Percentiles rank a stretch among this genome's conserved stretches.
These are phyloP conservation scores for Rhodotorula paludigena DNA, from an alignment of 768 basidiomycete species.

Conservation along the genomic window DNA sequence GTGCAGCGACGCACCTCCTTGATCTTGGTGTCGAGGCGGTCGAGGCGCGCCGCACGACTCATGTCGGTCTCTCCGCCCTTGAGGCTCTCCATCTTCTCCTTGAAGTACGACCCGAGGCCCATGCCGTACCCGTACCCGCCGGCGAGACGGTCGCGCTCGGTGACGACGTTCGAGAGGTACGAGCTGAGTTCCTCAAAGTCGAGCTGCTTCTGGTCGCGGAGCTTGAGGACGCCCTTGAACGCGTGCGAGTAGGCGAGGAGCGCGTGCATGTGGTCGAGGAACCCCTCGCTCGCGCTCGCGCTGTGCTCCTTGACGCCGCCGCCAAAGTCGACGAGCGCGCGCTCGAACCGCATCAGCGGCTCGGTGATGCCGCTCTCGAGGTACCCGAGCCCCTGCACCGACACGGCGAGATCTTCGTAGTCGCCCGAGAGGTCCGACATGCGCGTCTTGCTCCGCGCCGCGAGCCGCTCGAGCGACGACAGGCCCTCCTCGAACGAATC, in stretches of 20 bases:
- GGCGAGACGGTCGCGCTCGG: slow-evolving; percentile 85
- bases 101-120: slow-evolving; percentile 69
- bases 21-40: slow-evolving; percentile 85
- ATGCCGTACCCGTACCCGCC: slow-evolving; percentile 82
- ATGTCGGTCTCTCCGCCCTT: slow-evolving; percentile 90
- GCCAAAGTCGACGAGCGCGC: slow-evolving; percentile 80
- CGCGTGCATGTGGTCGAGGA: slow-evolving; percentile 83
- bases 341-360: slow-evolving; percentile 92
- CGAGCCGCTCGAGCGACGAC: slow-evolving; percentile 69
- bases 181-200: slow-evolving; percentile 97
- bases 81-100: slow-evolving; percentile 84
- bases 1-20: slow-evolving; percentile 68
- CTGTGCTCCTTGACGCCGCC: slow-evolving; percentile 1
- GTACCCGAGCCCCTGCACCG: slow-evolving; percentile 94
- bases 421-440: slow-evolving; percentile 90
- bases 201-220: slow-evolving; percentile 96
- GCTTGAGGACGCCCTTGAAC: slow-evolving; percentile 86
- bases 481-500: slow-evolving; percentile 98
- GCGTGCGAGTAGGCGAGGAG: slow-evolving; percentile 88
- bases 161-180: slow-evolving; percentile 85
- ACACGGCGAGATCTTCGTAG: slow-evolving; percentile 94
- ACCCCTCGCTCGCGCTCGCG: slow-evolving; percentile 41
- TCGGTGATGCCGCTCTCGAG: slow-evolving; percentile 98
- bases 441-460: slow-evolving; percentile 68
- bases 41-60: slow-evolving; percentile 86